Conservation (phyloP, 192 early-diverging fungal genomes). For the Phycomyces blakesleeanus region DNA sequence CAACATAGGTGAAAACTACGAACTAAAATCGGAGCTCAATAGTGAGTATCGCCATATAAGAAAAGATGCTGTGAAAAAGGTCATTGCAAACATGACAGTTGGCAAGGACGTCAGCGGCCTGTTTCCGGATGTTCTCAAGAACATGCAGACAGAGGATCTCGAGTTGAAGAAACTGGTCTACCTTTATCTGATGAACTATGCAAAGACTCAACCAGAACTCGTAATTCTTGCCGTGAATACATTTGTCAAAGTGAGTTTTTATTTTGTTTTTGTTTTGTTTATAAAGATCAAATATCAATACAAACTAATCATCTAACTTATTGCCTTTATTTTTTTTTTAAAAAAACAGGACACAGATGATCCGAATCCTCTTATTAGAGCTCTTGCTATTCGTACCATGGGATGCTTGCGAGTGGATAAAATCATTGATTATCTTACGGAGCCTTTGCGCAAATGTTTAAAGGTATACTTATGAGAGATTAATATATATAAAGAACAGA, state of each 20-base stretch:
- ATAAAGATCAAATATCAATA: too few relatives aligned
- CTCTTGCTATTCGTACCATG: slow-evolving; percentile 97
- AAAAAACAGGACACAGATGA: slow-evolving; percentile 92
- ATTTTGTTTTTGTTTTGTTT: too few relatives aligned
- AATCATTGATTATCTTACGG: slow-evolving; percentile 89
- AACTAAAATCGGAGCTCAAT: slow-evolving; percentile 95
- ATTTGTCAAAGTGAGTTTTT: slow-evolving; percentile 90
- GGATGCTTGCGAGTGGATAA: slow-evolving; percentile 94
- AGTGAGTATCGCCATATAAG: slow-evolving; percentile 93
- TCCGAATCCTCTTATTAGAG: slow-evolving; percentile 89
- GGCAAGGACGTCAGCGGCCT: slow-evolving; percentile 96
- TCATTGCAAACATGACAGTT: slow-evolving; percentile 99
- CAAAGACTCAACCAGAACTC: slow-evolving; percentile 92
- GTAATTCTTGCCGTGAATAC: slow-evolving; percentile 96
- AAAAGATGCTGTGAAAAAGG: slow-evolving; percentile 97
- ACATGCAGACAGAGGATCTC: slow-evolving; percentile 98
- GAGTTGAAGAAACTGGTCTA: slow-evolving; percentile 98
- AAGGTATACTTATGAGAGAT: slow-evolving; percentile 42
- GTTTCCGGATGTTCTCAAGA: slow-evolving; percentile 96
- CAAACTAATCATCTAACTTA: too few relatives aligned
- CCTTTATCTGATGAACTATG: slow-evolving; percentile 97
- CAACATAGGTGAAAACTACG: slow-evolving; percentile 92
- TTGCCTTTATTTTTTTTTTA: background rate
- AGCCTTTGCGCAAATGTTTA: slow-evolving; percentile 88
- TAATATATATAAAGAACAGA: too few relatives aligned